Base-by-base conservation (phyloP, 768 basidiomycete genomes). In the Hirschioporus abietinus region DNA sequence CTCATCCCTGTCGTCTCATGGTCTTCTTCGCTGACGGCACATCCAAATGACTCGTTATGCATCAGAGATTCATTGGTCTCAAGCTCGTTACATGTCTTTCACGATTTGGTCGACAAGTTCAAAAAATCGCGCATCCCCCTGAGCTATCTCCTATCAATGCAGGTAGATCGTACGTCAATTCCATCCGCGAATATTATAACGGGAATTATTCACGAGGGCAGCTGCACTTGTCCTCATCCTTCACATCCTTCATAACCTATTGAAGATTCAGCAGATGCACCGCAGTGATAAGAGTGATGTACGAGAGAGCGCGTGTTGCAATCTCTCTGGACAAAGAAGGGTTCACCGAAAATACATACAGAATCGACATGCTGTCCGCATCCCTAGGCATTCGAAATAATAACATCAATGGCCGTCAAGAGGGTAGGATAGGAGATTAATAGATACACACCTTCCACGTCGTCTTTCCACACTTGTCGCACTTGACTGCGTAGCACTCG, bases 381-480 rank as follows among this genome's bases (percentile, higher is more conserved):
- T 42, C 71, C 71, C 71, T 71, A 61, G 60, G 5, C n/a, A n/a
- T n/a, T n/a, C n/a, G n/a, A 17, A 3, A 61, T 61, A 15, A 7
- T 61, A n/a, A 7, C n/a, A 9, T 59, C 35, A 27, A 36, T 35
- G 59, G 59, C 42, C 23, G 61, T 25, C 25, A 52, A 52, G 52
- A 66, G 34, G 20, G 60, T 61, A 63, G 23, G 35, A 68, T 72
- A 78, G 72, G 61, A 68, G 68, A 64, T 59, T 69, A 67, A 35
- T 62, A 70, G 58, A 70, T 58, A 76, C 83, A 72, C 74, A 90
- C 90, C 79, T 73, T 80, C 91, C 90, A 92, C 23, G 87, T 91
- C 26, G 78, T 85, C 81, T 91, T 91, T 63, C 82, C 82, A 75
- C 90, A 92, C 67, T 75, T 78, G 64, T 75, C 76, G 77, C 90